These are phyloP conservation scores for Chlorophyllum brunneum DNA, from an alignment of 768 basidiomycete genomes.

Conservation along the genomic window DNA sequence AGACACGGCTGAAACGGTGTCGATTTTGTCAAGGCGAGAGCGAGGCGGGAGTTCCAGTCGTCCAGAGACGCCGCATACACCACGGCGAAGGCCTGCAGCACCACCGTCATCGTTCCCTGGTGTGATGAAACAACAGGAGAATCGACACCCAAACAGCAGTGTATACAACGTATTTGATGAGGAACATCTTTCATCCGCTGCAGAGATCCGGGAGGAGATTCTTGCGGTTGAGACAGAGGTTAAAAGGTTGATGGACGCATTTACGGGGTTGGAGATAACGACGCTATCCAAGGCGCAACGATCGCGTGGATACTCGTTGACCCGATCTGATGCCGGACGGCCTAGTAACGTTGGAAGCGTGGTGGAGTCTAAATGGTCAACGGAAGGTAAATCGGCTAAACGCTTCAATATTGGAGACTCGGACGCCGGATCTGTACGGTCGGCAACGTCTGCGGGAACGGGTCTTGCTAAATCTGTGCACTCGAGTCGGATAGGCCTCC, in stretches of 20 bases:
- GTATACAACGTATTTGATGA: constrained; percentile 48
- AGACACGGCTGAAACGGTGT: constrained; percentile 33
- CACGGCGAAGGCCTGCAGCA: constrained; percentile 28
- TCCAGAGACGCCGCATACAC: constrained; percentile 48
- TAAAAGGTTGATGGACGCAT: constrained; percentile 69
- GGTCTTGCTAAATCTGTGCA: constrained; percentile 44
- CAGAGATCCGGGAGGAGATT: constrained; percentile 65
- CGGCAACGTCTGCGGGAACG: constrained; percentile 49
- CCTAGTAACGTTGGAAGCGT: constrained; percentile 11
- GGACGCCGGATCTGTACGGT: constrained; percentile 51
- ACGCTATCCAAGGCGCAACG: constrained; percentile 52
- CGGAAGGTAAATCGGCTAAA: constrained; percentile 31
- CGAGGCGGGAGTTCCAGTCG: constrained; percentile 39
- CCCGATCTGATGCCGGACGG: constrained; percentile 15
- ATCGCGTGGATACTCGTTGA: constrained; percentile 19
- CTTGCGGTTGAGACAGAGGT: constrained; percentile 67
- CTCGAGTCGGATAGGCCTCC: constrained; percentile 30
- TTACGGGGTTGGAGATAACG: constrained; percentile 73
- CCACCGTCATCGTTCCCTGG: constrained; percentile 60
- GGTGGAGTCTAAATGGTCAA: constrained; percentile 2
- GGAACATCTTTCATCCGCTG: constrained; percentile 52
- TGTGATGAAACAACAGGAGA: constrained; percentile 32
- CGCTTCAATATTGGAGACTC: constrained; percentile 38
- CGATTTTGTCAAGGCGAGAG: constrained; percentile 41
- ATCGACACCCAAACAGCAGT: constrained; percentile 29